Evolutionary conservation across 106 monocot genomes (phyloP).

Genomic region (Gastrodia elata): DNA sequence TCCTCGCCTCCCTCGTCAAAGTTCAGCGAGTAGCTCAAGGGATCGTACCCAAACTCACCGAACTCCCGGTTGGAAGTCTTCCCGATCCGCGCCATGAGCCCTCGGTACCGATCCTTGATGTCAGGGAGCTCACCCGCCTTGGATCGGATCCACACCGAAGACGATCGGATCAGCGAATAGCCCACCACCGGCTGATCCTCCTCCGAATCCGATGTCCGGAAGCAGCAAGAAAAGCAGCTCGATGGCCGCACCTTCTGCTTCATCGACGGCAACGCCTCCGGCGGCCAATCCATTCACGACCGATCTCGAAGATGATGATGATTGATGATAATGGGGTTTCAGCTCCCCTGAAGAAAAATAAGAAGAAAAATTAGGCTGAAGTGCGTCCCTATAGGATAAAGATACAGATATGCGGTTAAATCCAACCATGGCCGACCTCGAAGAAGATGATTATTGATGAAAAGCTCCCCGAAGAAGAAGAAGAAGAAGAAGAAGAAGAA

Average conservation of each 20-base stretch:
- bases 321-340: background rate
- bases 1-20: constrained; percentile 7
- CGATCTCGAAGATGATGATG: background rate
- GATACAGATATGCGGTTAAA: too few species aligned
- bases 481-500: too few species aligned
- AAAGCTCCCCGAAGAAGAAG: too few species aligned
- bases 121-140: constrained; percentile 34
- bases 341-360: background rate
- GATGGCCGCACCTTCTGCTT: constrained; percentile 25
- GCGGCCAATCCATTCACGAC: background rate
- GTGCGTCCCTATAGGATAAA: too few species aligned
- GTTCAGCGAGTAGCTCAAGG: constrained; percentile 1
- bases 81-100: constrained; percentile 12
- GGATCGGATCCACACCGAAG: constrained; percentile 37
- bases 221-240: constrained; percentile 53
- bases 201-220: constrained; percentile 11
- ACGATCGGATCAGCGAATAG: constrained; percentile 34
- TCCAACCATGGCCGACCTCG: too few species aligned
- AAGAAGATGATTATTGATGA: too few species aligned
- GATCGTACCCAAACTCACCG: constrained; percentile 7
- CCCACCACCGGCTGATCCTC: background rate
- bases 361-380: background rate
- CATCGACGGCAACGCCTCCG: background rate
- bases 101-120: constrained; percentile 22
- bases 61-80: background rate